Evolutionary conservation across 78 protist species (phyloP), one percentile per base, ranked within the genome.

Genomic region (Polysphondylium violaceum): DNA sequence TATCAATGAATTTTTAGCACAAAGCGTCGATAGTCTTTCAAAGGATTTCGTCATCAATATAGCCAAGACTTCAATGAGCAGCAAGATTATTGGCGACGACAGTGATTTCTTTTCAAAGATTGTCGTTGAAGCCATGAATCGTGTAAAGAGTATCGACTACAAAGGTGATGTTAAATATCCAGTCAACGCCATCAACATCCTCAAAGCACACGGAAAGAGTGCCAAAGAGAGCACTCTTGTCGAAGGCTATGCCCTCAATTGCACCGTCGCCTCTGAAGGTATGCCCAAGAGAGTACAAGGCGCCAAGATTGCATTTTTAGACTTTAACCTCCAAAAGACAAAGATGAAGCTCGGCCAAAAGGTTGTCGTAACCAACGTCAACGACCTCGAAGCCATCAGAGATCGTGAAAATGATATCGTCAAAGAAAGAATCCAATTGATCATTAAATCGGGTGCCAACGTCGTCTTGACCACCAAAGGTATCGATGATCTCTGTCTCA

Each of bases 241-340:
- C 61, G 50, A 76, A 21, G 99, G 99, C 60, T 97, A 94, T 58
- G 99, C 98, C 16, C 95, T 99, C 91, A 93, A 90, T 92, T 93
- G 96, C 79, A 93, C 97, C 2, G 75, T 95, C 3, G 99, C 99
- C 7, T 76, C 98, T 11, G 98, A 97, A 78, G 93, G 88, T 47
- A 99, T 99, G 99, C 99, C 99, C 47, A 58, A 78, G 36, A 3
- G 29, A 17, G 35, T 99, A 50, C 17, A 19, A 35, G 65, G 90
- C 63, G 99, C 99, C 41, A 98, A 97, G 92, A 98, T 99, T 60
- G 99, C 99, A 6, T 86, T 96, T 25, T 95, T 99, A 23, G 99
- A 99, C 79, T 81, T 98, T 63, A 95, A 97, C 86, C 94, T 99
- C 19, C 88, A 94, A 73, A 93, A 93, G 76, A 86, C 76, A 36